phyloP scores from a whole-genome alignment of 495 filamentous ascomycete species.

The Lophiotrema nucula region DNA sequence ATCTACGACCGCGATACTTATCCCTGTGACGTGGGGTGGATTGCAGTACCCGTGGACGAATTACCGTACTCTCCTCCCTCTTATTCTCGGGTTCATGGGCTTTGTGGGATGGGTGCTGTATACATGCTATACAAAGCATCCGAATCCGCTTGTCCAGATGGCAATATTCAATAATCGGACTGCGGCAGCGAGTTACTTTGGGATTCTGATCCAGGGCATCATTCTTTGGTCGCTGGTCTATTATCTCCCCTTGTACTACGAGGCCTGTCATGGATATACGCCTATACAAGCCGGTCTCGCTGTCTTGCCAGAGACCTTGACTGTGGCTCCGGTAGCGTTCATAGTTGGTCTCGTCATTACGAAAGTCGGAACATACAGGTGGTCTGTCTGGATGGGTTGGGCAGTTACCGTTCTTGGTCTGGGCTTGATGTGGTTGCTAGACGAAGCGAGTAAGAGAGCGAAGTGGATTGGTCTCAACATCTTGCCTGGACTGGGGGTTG shows the following conservation, averaged over 20 bases:
- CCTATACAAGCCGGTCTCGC: conserved; percentile 57
- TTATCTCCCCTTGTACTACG: conserved; percentile 62
- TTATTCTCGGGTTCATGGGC: conserved; percentile 21
- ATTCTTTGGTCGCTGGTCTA: conserved; percentile 56
- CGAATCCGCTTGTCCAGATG: conserved; percentile 53
- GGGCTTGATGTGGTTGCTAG: conserved; percentile 48
- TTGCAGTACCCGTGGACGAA: conserved; percentile 49
- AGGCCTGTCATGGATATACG: conserved; percentile 52
- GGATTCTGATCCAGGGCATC: conserved; percentile 52
- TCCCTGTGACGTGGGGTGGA: conserved; percentile 56
- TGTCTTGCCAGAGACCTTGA: conserved; percentile 49
- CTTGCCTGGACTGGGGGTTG: conserved; percentile 48
- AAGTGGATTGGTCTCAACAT: conserved; percentile 50
- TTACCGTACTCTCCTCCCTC: conserved; percentile 45
- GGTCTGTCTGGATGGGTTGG: conserved; percentile 56
- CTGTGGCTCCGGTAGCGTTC: conserved; percentile 45
- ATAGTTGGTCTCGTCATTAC: conserved; percentile 44
- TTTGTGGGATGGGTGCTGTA: conserved; percentile 24
- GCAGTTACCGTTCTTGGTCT: conserved; percentile 46
- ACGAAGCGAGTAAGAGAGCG: conserved; percentile 41
- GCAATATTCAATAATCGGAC: conserved; percentile 51
- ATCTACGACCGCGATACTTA: conserved; percentile 45
- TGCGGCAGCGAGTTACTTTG: conserved; percentile 45
- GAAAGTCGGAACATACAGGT: conserved; percentile 46
- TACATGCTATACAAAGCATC: background rate